Evolutionary conservation across 2,329 filamentous ascomycete species (phyloP), one percentile per base, ranked within the genome.

Genomic region (Tolypocladium album): DNA sequence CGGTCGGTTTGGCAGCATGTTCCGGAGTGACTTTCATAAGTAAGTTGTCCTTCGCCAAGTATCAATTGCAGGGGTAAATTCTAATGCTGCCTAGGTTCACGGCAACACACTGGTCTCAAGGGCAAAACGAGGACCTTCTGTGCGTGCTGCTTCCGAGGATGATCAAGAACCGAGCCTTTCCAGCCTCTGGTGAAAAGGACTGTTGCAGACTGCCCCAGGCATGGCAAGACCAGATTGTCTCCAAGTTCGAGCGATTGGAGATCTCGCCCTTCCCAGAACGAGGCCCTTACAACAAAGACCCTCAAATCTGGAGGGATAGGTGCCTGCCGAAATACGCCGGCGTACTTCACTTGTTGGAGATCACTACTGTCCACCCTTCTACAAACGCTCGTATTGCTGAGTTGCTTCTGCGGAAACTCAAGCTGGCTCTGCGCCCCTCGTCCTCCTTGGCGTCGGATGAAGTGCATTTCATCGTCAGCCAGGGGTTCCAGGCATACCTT

Each of bases 21-120:
- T 96, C 39, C 79, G 92, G 9, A 87, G 85, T 43, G 86, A 89
- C 60, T 92, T 97, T 66, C 90, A 95, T 71, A 90, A 84, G 83
- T 90, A 75, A 71, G 76, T 52, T n/a, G 17, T n/a, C 20, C 7
- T 12, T 4, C 4, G 22, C 4, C 6, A n/a, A 7, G 20, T 5
- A 22, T 6, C 4, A n/a, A 11, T 22, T 5, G 24, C 8, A 38
- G 31, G 12, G 36, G 13, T 13, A 17, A n/a, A 39, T 45, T 45
- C 65, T 71, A 60, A 71, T 27, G 20, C 8, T 62, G 31, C n/a
- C 4, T 39, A 90, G 88, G 68, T 97, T 94, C 67, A 80, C 96
- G 63, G 78, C 86, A 39, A 81, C 81, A 8, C 86, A 89, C 66
- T 95, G 90, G 90, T 83, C 84, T 4, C 82, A 86, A 64, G 78